A percentile compares a stretch with the other conserved stretches of the same genome.
Conservation (phyloP, 768 basidiomycete species). For the Boletus coccyginus region DNA sequence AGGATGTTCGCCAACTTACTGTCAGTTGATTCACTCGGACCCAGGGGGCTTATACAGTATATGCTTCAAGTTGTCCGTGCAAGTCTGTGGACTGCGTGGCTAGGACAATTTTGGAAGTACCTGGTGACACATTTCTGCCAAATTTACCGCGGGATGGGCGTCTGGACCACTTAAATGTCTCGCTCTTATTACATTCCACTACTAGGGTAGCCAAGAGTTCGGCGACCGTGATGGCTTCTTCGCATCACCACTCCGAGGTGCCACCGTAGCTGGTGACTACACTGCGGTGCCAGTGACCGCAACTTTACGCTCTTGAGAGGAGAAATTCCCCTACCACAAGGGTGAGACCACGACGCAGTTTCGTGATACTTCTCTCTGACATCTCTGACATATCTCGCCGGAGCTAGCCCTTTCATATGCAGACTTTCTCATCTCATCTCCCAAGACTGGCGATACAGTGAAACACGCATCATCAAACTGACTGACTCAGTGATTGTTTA, state of each 20-base stretch:
- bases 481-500: conserved; percentile 1
- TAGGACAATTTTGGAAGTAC: neutral
- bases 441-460: neutral
- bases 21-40: neutral
- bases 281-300: neutral
- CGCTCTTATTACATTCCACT: neutral
- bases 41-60: neutral
- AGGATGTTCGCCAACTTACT: neutral
- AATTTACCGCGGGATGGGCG: too few relatives aligned
- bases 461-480: neutral
- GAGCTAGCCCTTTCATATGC: neutral
- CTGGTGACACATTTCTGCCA: neutral
- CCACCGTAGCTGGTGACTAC: neutral
- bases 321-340: too few relatives aligned
- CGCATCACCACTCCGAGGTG: neutral
- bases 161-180: too few relatives aligned
- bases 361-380: neutral
- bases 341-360: neutral
- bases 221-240: neutral
- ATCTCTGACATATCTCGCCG: conserved; percentile 5
- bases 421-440: neutral
- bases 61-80: neutral
- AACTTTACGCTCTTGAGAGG: neutral
- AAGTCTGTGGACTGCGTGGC: neutral
- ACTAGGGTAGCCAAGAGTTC: too few relatives aligned